phyloP scores from a whole-genome alignment of 2,329 filamentous ascomycete genomes.

The Pseudocercospora musae region DNA sequence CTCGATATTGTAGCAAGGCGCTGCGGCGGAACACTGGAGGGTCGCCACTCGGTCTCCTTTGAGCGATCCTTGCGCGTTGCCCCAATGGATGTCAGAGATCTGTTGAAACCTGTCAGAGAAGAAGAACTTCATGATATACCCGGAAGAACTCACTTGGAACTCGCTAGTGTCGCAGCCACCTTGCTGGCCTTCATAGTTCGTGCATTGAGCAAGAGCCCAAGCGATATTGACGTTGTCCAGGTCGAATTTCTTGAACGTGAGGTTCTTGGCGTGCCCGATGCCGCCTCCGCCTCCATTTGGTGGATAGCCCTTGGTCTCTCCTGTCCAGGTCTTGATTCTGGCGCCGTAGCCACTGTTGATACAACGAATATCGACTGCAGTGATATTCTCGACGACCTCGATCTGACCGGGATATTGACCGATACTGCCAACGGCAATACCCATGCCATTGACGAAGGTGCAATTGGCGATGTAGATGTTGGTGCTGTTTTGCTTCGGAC shows the following conservation, averaged over 20 bases:
- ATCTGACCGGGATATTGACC: slow-evolving; percentile 52
- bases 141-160: slow-evolving; percentile 31
- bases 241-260: slow-evolving; percentile 37
- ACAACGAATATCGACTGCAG: slow-evolving; percentile 44
- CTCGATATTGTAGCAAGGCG: slow-evolving; percentile 29
- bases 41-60: slow-evolving; percentile 25
- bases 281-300: slow-evolving; percentile 59
- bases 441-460: slow-evolving; percentile 50
- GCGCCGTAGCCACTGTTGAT: slow-evolving; percentile 19
- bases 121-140: not conserved
- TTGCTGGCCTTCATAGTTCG: slow-evolving; percentile 18
- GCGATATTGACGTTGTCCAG: slow-evolving; percentile 25
- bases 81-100: slow-evolving; percentile 36
- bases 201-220: slow-evolving; percentile 33
- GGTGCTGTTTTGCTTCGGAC: slow-evolving; percentile 55
- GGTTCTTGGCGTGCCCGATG: slow-evolving; percentile 43
- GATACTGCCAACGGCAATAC: slow-evolving; percentile 56
- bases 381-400: slow-evolving; percentile 52
- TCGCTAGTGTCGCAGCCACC: slow-evolving; percentile 31
- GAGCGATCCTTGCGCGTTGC: slow-evolving; percentile 33
- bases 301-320: slow-evolving; percentile 46
- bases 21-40: slow-evolving; percentile 29
- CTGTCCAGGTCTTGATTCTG: slow-evolving; percentile 57
- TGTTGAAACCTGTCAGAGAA: slow-evolving; percentile 19
- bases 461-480: slow-evolving; percentile 53